phyloP scores from a whole-genome alignment of 116 monocot genomes.

The Phalaenopsis hybrid region DNA sequence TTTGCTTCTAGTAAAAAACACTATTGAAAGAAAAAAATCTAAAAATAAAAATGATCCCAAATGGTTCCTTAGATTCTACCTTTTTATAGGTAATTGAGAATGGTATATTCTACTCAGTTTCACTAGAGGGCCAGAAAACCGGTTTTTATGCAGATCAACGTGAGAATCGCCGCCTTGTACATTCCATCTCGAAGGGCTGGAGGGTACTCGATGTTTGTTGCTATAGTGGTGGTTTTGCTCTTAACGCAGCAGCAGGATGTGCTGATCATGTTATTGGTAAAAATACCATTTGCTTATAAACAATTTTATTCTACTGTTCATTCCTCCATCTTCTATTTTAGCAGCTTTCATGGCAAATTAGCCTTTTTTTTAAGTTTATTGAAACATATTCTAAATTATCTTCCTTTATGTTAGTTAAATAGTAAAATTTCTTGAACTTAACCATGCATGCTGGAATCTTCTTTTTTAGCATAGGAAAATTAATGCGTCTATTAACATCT shows the following conservation, averaged over 20 bases:
- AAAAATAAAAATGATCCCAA: no score
- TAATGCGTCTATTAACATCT: neutral
- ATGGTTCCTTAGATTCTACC: neutral
- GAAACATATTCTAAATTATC: neutral
- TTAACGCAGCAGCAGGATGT: slow-evolving; percentile 75
- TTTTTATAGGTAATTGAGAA: slow-evolving; percentile 78
- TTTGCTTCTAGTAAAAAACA: no score
- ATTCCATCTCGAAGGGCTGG: slow-evolving; percentile 50
- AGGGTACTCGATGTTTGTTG: slow-evolving; percentile 88
- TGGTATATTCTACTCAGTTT: slow-evolving; percentile 61
- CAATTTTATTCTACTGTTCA: neutral
- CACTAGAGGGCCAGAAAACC: slow-evolving; percentile 83
- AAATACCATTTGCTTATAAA: slow-evolving; percentile 24
- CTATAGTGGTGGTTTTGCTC: slow-evolving; percentile 91
- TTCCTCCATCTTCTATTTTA: neutral
- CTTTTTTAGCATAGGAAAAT: neutral
- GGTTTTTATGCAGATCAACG: slow-evolving; percentile 99
- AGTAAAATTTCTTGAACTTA: neutral
- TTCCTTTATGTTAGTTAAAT: neutral
- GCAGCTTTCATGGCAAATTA: neutral
- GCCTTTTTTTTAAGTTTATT: neutral
- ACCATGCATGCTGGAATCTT: neutral
- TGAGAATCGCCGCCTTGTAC: slow-evolving; percentile 73
- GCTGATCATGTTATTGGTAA: slow-evolving; percentile 81
- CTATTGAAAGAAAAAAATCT: no score